These are phyloP conservation scores for Podila verticillata DNA, from an alignment of 192 early-diverging fungal species.

Conservation along the genomic window DNA sequence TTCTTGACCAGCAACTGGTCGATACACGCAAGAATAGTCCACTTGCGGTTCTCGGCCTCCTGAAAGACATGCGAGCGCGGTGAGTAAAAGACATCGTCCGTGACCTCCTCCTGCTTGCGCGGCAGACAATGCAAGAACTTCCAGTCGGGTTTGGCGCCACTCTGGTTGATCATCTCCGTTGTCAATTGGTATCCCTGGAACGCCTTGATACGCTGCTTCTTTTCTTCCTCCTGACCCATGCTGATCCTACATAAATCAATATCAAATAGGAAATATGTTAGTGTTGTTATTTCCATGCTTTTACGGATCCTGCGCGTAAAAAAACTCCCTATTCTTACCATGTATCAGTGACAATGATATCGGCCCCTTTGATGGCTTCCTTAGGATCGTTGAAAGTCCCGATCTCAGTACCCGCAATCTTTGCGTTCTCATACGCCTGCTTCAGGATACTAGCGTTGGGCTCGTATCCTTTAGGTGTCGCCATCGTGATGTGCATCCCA, in stretches of 20 bases:
- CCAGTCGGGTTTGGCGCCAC: conserved; percentile 89
- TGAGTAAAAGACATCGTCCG: conserved; percentile 95
- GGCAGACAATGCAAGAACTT: conserved; percentile 99
- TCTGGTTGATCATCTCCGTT: conserved; percentile 78
- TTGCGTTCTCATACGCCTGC: conserved; percentile 72
- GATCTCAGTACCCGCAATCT: conserved; percentile 57
- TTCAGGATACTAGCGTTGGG: conserved; percentile 75
- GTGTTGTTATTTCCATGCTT: neutral
- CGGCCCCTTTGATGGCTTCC: conserved; percentile 81
- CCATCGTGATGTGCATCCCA: conserved; percentile 82
- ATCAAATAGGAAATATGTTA: neutral
- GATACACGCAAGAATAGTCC: conserved; percentile 93
- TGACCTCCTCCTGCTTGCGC: conserved; percentile 95
- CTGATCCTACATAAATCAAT: conserved; percentile 66
- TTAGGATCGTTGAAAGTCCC: conserved; percentile 73
- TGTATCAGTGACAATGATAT: conserved; percentile 97
- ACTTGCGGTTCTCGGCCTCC: conserved; percentile 99
- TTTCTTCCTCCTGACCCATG: conserved; percentile 98
- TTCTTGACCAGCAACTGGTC: conserved; percentile 70
- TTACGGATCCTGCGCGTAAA: too few relatives aligned
- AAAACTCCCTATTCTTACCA: conserved; percentile 65
- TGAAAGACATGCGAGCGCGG: conserved; percentile 93
- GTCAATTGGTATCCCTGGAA: conserved; percentile 94
- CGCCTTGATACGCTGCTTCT: conserved; percentile 78
- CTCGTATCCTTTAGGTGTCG: conserved; percentile 87